Evolutionary conservation across 495 filamentous ascomycete genomes (phyloP).

Genomic region (Penicillium manginii): DNA sequence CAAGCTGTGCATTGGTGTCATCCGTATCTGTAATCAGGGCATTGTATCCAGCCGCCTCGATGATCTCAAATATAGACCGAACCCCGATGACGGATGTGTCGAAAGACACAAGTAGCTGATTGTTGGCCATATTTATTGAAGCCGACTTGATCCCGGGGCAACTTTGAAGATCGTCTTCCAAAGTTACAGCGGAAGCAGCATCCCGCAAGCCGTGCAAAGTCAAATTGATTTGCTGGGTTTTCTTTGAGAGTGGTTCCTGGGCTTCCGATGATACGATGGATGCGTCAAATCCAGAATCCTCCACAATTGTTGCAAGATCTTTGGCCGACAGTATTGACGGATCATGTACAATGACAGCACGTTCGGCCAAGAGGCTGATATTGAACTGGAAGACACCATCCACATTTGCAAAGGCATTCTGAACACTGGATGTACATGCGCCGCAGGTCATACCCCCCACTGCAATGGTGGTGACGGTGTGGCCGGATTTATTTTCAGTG

Average conservation of each 20-base stretch:
- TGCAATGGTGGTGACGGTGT: constrained; percentile 75
- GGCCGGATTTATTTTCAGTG: constrained; percentile 44
- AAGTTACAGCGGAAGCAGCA: constrained; percentile 64
- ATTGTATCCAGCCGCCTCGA: constrained; percentile 82
- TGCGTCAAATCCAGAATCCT: constrained; percentile 86
- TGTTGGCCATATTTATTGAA: constrained; percentile 68
- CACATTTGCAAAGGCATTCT: constrained; percentile 78
- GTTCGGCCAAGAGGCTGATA: constrained; percentile 89
- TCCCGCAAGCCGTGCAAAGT: constrained; percentile 83
- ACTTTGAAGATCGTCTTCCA: constrained; percentile 70
- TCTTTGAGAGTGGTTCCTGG: constrained; percentile 35
- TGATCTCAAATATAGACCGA: constrained; percentile 76
- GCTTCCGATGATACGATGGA: constrained; percentile 62
- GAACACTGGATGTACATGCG: constrained; percentile 89
- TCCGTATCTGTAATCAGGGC: constrained; percentile 87
- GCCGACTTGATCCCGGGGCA: constrained; percentile 73
- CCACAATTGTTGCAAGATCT: constrained; percentile 66
- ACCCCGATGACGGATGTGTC: constrained; percentile 73
- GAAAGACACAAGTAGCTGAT: constrained; percentile 70
- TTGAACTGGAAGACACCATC: constrained; percentile 84
- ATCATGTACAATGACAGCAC: constrained; percentile 88
- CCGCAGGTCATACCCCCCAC: constrained; percentile 97
- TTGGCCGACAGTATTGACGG: constrained; percentile 66
- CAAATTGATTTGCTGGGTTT: constrained; percentile 62
- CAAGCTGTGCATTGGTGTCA: constrained; percentile 95